phyloP scores from a whole-genome alignment of 73 alveolate genomes.

The Paramecium tetraurelia region DNA sequence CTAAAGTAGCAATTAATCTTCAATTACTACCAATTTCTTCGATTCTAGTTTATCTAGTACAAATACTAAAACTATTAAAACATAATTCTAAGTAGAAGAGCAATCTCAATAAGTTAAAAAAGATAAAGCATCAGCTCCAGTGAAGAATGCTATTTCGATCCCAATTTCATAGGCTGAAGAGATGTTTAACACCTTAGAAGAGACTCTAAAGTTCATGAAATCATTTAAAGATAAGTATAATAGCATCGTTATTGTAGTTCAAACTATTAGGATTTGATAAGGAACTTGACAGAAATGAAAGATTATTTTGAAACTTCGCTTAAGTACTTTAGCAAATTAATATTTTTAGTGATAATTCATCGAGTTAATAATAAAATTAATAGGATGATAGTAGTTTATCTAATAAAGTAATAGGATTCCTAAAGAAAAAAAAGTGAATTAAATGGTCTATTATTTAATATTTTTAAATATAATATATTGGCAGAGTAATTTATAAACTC shows the following conservation, averaged over 20 bases:
- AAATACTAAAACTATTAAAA: not conserved
- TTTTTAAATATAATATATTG: not conserved
- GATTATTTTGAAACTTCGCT: not conserved
- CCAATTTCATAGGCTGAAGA: conserved; percentile 4
- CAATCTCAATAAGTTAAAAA: not conserved
- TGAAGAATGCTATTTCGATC: not conserved
- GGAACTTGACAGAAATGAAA: not conserved
- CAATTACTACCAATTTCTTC: not conserved
- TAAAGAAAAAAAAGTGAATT: conserved; percentile 29
- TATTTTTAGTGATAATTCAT: not conserved
- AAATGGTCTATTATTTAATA: not conserved
- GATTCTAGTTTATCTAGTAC: not conserved
- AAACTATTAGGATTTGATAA: not conserved
- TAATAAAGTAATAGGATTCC: not conserved
- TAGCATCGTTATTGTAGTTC: not conserved
- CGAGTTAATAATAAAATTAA: not conserved
- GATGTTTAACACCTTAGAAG: not conserved
- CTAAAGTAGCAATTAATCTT: not conserved
- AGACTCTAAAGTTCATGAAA: not conserved
- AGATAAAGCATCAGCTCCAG: not conserved
- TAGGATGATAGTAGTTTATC: not conserved
- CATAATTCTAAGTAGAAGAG: conserved; percentile 34
- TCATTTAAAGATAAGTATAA: not conserved
- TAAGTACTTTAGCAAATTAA: not conserved
- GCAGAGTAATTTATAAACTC: not conserved